Base-by-base conservation (phyloP, 2,329 filamentous ascomycete species). In the Sporothrix inflata region DNA sequence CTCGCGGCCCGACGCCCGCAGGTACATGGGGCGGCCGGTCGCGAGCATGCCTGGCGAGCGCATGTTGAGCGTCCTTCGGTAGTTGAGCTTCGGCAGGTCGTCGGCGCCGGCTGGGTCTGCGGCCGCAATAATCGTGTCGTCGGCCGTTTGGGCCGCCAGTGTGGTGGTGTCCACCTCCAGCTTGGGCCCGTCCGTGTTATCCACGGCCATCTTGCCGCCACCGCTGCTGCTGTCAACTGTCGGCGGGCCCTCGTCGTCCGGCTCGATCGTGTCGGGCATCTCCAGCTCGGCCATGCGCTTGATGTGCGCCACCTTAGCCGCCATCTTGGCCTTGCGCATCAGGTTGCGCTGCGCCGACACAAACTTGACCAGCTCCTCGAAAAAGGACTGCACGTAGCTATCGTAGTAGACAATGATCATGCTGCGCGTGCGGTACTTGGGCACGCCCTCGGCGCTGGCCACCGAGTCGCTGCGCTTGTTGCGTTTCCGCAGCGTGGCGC, bases 331-430 rank as follows among this genome's bases (percentile, higher is more conserved):
- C 81, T 95, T 97, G 66, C 94, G 90, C 80, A 98, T 90, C 75
- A 93, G 85, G 81, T 97, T 97, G 72, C 94, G 86, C 67, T 92
- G 92, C 1, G 89, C 88, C 5, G 92, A 93, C 47, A 98, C 90
- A 71, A 92, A 91, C 74, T 93, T 91, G 72, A 97, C 94, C 67
- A 97, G 83, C 71, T 91, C 86, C 77, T 97, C 94, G 75, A 98
- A 94, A 51, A 91, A 89, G 68, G 89, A 89, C 79, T 98, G 94
- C 3, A 97, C 91, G 74, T 93, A 91, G 76, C 92, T 93, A 79
- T 98, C 94, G 79, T 98, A 98, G 81, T 94, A 94, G n/a, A 98
- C 92, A 53, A 96, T 90, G 63, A 95, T 91, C 85, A 93, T 92
- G 72, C 87, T 90, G 75, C 91, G 88, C 3, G 89, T 90, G 71